Evolutionary conservation across 768 basidiomycete species (phyloP).

Genomic region (Trametes villosa): DNA sequence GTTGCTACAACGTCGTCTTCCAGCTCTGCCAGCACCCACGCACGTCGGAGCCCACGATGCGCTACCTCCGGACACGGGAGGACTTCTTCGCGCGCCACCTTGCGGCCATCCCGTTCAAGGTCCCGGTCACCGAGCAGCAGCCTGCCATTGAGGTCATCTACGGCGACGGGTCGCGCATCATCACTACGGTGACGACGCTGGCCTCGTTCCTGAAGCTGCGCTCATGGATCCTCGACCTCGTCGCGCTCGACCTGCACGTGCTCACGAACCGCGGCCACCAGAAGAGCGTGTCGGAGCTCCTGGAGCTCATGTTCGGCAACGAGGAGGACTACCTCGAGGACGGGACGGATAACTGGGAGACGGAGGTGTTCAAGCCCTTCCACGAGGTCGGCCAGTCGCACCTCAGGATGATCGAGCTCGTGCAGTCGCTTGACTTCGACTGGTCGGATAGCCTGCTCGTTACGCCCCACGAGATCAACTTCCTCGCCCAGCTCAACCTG

Average conservation of each 20-base stretch:
- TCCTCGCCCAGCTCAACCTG: constrained; percentile 68
- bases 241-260: constrained; percentile 87
- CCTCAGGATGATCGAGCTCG: constrained; percentile 83
- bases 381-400: constrained; percentile 81
- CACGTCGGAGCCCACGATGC: constrained; percentile 79
- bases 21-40: constrained; percentile 87
- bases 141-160: constrained; percentile 68
- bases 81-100: constrained; percentile 90
- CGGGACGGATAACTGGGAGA: constrained; percentile 45
- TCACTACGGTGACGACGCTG: constrained; percentile 69
- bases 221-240: constrained; percentile 83
- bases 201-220: constrained; percentile 81
- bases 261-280: constrained; percentile 78
- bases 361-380: constrained; percentile 60
- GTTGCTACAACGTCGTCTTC: constrained; percentile 80
- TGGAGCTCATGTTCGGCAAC: constrained; percentile 82
- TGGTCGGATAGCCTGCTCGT: constrained; percentile 81
- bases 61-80: constrained; percentile 85
- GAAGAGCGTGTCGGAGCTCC: constrained; percentile 72
- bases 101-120: constrained; percentile 69
- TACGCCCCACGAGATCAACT: constrained; percentile 60
- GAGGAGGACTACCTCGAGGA: constrained; percentile 52
- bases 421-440: constrained; percentile 85
- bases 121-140: constrained; percentile 53
- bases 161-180: constrained; percentile 68